Base-by-base conservation (phyloP, 2,329 filamentous ascomycete genomes). In the Dactylonectria estremocensis region DNA sequence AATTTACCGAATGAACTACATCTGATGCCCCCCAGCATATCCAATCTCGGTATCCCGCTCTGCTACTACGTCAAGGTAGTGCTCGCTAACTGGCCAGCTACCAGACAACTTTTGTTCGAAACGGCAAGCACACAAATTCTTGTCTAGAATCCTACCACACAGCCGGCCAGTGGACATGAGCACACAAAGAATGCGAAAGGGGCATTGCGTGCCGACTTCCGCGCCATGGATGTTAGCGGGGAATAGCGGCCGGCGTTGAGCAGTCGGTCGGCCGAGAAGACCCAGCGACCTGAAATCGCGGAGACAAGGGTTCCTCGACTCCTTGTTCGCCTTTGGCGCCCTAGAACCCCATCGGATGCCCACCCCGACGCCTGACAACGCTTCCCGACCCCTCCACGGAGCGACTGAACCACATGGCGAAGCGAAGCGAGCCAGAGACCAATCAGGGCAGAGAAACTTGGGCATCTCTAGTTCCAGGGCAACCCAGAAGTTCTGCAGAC, bases 191-290 rank as follows among this genome's bases (percentile, higher is more conserved):
- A 35, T 5, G 8, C 13, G 43, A 35, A 50, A 37, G 48, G 49
- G 49, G n/a, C 10, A 35, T 11, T 46, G 31, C 5, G 46, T 61
- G 58, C 58, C 58, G 58, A 61, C 18, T 61, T 46, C 58, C 58
- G 58, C 31, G 48, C 58, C 45, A 37, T 13, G 33, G 22, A 31
- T 18, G 56, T 63, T 50, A 57, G 60, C 60, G 60, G 60, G 57
- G 33, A 50, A 63, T 57, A 45, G 52, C 8, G 45, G 9, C 60
- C 60, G 60, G 60, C 60, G 60, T 63, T 63, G 52, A 50, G 60
- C 28, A 57, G 45, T 20, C 60, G 40, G 35, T 63, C 60, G 52
- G 60, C 50, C 52, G 60, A 55, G 60, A 62, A 43, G 58, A 52
- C 13, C 40, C 52, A 53, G 22, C 28, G 9, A 13, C n/a, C 31